phyloP scores from a whole-genome alignment of 2,329 filamentous ascomycete genomes.

The Penicillium crustosum region DNA sequence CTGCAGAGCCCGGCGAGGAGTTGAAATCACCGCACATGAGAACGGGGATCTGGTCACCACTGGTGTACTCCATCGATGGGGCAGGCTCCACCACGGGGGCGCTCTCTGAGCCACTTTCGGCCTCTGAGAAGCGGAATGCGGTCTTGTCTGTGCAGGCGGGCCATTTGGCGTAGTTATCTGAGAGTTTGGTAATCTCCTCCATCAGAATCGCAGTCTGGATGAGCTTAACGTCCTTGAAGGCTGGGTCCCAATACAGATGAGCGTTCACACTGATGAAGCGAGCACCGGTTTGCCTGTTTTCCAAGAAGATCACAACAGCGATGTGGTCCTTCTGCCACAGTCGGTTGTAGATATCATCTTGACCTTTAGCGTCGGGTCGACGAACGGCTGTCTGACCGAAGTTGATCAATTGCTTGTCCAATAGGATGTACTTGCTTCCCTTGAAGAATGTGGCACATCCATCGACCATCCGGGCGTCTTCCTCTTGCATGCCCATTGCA shows the following conservation, averaged over 20 bases:
- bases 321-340: constrained; percentile 99
- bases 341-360: constrained; percentile 96
- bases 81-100: constrained; percentile 60
- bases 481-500: constrained; percentile 87
- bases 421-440: constrained; percentile 84
- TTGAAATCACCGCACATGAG: constrained; percentile 96
- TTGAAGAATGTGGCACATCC: constrained; percentile 98
- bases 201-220: constrained; percentile 95
- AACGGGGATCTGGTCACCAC: constrained; percentile 82
- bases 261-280: constrained; percentile 90
- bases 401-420: constrained; percentile 93
- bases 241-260: constrained; percentile 93
- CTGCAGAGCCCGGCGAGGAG: constrained; percentile 79
- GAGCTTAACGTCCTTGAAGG: constrained; percentile 88
- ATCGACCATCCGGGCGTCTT: constrained; percentile 85
- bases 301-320: constrained; percentile 85
- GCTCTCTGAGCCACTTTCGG: constrained; percentile 44
- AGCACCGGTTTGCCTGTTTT: constrained; percentile 86
- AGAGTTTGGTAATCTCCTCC: constrained; percentile 83
- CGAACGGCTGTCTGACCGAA: constrained; percentile 91
- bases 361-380: constrained; percentile 92
- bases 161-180: constrained; percentile 79
- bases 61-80: constrained; percentile 83
- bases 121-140: constrained; percentile 52
- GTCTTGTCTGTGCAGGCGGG: constrained; percentile 79